Base-by-base conservation (phyloP, 2,329 filamentous ascomycete species). In the Scortechinia acanthostroma region DNA sequence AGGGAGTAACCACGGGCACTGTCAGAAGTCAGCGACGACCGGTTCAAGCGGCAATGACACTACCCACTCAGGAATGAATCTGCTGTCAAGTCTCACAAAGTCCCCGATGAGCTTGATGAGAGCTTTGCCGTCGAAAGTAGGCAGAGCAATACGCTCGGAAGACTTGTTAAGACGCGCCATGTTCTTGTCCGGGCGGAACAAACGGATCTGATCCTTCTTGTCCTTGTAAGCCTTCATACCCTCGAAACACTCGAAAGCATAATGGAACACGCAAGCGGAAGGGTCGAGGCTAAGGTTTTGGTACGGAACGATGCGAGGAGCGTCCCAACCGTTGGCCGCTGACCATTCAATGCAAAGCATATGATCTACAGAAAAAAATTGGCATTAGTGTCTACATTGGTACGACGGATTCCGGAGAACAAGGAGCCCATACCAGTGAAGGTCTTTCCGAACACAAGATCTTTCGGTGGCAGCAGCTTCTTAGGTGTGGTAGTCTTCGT, bases 161-260 rank as follows among this genome's bases (percentile, higher is more conserved):
- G 91, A 96, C 65, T 86, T 88, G 74, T 97, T 98, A 66, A 98
- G 70, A 49, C 93, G 86, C 51, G 76, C 83, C 91, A 97, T 97
- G 74, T 98, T 98, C 77, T 82, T 93, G 63, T 95, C 86, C 2
- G 93, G 93, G 23, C 93, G 81, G 77, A 98, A 98, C 45, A 98
- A 74, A 46, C 91, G 83, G 54, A 95, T 79, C 48, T 82, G 70
- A 55, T 88, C 88, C 37, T 79, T 62, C 57, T 76, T 80, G 69
- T 95, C 89, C 68, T 91, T 94, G 77, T 98, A 98, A 49, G 93
- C 93, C 74, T 98, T 98, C 90, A 97, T 95, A 55, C 93, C 93
- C 73, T 98, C 93, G 67, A 98, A 98, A 64, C 87, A 93, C 66
- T 94, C 88, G 61, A 97, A 97, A 43, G 89, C 93, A 68, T 98